These are phyloP conservation scores for Heterobasidion annosum DNA, from an alignment of 1,284 basidiomycete genomes.

Conservation along the genomic window DNA sequence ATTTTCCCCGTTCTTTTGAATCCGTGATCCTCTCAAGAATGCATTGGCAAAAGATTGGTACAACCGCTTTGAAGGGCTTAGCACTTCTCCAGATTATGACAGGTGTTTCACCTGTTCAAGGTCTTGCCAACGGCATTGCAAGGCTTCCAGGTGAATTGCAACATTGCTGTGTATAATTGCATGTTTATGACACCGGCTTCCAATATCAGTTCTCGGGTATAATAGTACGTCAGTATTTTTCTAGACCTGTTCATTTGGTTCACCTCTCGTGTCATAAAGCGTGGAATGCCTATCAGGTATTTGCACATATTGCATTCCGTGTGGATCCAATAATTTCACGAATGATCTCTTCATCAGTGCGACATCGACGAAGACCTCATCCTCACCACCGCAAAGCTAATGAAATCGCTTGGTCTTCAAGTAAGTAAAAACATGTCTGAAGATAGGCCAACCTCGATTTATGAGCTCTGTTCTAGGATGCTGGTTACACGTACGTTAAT, in stretches of 20 bases:
- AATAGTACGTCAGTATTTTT: constrained; percentile 16
- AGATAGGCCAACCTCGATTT: background rate
- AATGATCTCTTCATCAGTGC: constrained; percentile 17
- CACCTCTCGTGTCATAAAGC: constrained; percentile 12
- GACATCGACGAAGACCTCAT: constrained; percentile 28
- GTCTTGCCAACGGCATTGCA: background rate
- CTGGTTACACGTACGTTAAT: constrained; percentile 28
- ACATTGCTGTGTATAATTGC: background rate
- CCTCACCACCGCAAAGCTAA: constrained; percentile 22
- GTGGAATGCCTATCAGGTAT: constrained; percentile 24
- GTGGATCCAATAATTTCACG: background rate
- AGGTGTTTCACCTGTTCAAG: background rate
- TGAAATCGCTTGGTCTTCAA: constrained; percentile 26
- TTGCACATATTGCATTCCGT: background rate
- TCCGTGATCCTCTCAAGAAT: too few relatives aligned
- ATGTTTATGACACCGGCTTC: background rate
- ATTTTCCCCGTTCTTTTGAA: too few relatives aligned
- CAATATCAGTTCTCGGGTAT: constrained; percentile 20
- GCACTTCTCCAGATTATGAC: too few relatives aligned
- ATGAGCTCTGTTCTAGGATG: constrained; percentile 14
- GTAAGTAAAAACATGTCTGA: constrained; percentile 4
- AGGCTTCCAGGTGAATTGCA: background rate
- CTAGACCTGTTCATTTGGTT: background rate
- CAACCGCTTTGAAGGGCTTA: too few relatives aligned
- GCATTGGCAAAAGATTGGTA: too few relatives aligned